A percentile compares a stretch with the other conserved stretches of the same genome.
These are phyloP conservation scores for Aspergillus saccharolyticus DNA, from an alignment of 495 filamentous ascomycete genomes.

Conservation along the genomic window DNA sequence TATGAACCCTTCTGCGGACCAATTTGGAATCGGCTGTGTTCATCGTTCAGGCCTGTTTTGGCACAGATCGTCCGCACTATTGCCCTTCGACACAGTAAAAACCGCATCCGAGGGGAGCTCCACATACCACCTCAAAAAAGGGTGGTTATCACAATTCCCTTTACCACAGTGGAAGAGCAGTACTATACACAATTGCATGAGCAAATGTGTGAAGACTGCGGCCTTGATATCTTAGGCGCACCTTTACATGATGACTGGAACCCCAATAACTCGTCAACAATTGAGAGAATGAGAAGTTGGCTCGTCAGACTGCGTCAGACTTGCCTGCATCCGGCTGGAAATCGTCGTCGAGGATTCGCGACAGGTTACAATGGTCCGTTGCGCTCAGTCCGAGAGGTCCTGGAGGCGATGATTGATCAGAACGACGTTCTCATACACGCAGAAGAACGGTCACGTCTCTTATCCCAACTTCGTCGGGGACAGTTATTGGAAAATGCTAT, in stretches of 20 bases:
- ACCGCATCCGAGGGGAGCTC: conserved; percentile 64
- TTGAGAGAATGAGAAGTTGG: conserved; percentile 68
- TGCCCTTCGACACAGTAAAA: conserved; percentile 81
- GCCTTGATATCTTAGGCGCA: conserved; percentile 58
- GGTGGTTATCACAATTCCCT: conserved; percentile 82
- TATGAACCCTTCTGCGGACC: conserved; percentile 67
- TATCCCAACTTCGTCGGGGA: conserved; percentile 58
- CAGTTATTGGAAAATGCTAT: conserved; percentile 68
- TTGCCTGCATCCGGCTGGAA: conserved; percentile 72
- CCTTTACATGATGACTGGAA: conserved; percentile 59
- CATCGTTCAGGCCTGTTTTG: conserved; percentile 55
- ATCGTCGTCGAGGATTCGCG: conserved; percentile 65
- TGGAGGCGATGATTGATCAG: conserved; percentile 85
- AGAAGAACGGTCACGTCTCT: conserved; percentile 62
- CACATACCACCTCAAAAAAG: conserved; percentile 69
- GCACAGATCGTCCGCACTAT: conserved; percentile 59
- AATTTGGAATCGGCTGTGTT: conserved; percentile 64
- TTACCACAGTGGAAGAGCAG: conserved; percentile 83
- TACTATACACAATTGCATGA: conserved; percentile 69
- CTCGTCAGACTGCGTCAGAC: conserved; percentile 70
- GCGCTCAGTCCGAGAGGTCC: conserved; percentile 75
- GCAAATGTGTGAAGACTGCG: conserved; percentile 64
- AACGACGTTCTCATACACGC: conserved; percentile 56
- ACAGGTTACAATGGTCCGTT: conserved; percentile 54
- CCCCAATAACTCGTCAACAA: conserved; percentile 46